Percentiles rank a stretch among this genome's conserved stretches.
Evolutionary conservation across 2,329 filamentous ascomycete genomes (phyloP).

Genomic region (Byssochlamys sp.): DNA sequence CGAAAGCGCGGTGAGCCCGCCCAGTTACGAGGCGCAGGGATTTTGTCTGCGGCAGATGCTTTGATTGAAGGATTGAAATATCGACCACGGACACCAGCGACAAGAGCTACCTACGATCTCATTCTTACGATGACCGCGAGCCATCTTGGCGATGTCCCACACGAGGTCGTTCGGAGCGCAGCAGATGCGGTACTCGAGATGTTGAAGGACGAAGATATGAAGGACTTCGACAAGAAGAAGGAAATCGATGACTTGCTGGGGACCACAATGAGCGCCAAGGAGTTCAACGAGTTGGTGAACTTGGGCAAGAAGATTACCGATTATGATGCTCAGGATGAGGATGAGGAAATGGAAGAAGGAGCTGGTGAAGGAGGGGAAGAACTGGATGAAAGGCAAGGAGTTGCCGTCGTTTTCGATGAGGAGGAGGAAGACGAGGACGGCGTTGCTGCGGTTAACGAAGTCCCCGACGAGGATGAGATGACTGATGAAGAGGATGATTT

Average conservation of each 20-base stretch:
- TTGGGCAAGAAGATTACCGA: constrained; percentile 98
- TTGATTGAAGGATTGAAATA: constrained; percentile 87
- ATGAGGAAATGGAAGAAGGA: constrained; percentile 71
- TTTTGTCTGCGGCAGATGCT: constrained; percentile 74
- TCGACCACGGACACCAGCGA: constrained; percentile 80
- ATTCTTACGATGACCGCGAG: constrained; percentile 84
- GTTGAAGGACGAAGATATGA: constrained; percentile 87
- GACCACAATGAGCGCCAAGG: constrained; percentile 68
- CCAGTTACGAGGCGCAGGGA: constrained; percentile 62
- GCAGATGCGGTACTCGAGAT: constrained; percentile 85
- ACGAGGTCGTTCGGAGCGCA: constrained; percentile 84
- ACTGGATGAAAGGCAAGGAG: constrained; percentile 87
- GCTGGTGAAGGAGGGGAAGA: constrained; percentile 60
- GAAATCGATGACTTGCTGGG: constrained; percentile 90
- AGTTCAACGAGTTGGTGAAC: constrained; percentile 95
- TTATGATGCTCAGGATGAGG: constrained; percentile 91
- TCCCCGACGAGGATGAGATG: constrained; percentile 68
- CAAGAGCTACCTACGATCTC: constrained; percentile 84
- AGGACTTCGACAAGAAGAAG: constrained; percentile 97
- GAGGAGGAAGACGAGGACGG: constrained; percentile 79
- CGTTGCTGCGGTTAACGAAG: constrained; percentile 67
- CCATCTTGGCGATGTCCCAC: constrained; percentile 82
- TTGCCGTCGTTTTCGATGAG: constrained; percentile 93
- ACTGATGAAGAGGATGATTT: constrained; percentile 70
- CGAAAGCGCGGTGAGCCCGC: constrained; percentile 65